Evolutionary conservation across 1,139 yeast genomes (phyloP).

Genomic region (Pichia sp.): DNA sequence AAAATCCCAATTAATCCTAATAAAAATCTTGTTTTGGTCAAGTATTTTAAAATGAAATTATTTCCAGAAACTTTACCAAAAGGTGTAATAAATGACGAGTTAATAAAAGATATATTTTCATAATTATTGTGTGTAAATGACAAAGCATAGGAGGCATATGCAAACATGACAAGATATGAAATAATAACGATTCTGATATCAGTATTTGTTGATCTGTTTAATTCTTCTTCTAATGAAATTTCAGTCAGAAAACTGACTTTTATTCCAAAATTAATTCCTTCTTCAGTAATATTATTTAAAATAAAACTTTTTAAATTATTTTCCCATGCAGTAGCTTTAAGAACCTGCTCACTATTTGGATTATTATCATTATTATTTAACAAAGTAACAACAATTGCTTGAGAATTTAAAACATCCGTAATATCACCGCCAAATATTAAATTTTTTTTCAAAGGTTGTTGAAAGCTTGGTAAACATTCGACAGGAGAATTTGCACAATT

Average conservation of each 20-base stretch:
- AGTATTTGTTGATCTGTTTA: conserved; percentile 73
- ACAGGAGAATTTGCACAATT: conserved; percentile 78
- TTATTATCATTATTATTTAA: conserved; percentile 48
- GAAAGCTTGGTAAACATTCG: conserved; percentile 81
- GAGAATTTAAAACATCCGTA: conserved; percentile 46
- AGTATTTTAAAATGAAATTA: conserved; percentile 22
- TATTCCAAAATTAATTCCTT: conserved; percentile 42
- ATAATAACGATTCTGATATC: conserved; percentile 64
- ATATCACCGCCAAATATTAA: conserved; percentile 59
- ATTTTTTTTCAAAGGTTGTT: conserved; percentile 76
- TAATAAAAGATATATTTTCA: conserved; percentile 5
- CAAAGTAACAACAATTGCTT: conserved; percentile 72
- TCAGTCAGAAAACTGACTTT: conserved; percentile 75
- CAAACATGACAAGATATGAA: conserved; percentile 83
- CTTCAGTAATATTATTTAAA: conserved; percentile 34
- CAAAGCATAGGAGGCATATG: conserved; percentile 79
- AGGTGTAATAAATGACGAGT: conserved; percentile 10
- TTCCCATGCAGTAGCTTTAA: conserved; percentile 60
- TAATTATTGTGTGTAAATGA: not conserved
- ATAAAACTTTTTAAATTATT: conserved; percentile 49
- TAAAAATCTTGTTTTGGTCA: conserved; percentile 61
- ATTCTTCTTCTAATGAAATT: conserved; percentile 73
- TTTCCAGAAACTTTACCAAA: conserved; percentile 11
- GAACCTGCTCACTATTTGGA: conserved; percentile 34
- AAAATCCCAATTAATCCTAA: conserved; percentile 77